Evolutionary conservation across 2,329 filamentous ascomycete genomes (phyloP), one percentile per base, ranked within the genome.

Genomic region (Diaporthe aspalathi): DNA sequence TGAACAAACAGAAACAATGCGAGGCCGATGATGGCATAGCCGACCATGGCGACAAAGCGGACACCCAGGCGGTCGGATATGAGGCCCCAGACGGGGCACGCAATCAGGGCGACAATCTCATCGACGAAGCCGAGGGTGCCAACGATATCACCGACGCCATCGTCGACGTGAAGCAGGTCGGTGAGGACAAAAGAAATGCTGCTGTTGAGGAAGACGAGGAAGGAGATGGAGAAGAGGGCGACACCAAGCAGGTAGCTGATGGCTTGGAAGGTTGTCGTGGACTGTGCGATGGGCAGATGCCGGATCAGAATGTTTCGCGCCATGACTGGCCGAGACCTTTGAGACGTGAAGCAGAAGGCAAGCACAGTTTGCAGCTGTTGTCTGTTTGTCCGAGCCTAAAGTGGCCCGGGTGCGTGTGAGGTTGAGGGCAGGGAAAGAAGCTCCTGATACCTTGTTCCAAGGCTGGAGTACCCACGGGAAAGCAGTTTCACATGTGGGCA

Each of bases 151-250:
- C 94, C 94, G 11, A 96, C 92, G 76, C 88, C 86, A 73, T 90
- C 82, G 78, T 92, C 91, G 76, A 92, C 87, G 72, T 92, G 93
- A 75, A 97, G 91, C 73, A 94, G 87, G 80, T 95, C 92, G 73
- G 93, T 95, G 73, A 97, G 90, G 72, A 96, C 92, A 82, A 96
- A 97, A 69, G 92, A 94, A 72, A 96, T 87, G 78, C 90, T 92
- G 83, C 91, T 93, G 84, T 96, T 96, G 74, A 97, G 88, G 83
- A 97, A 97, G 77, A 97, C 94, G 75, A 97, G 91, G 83, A 96
- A 96, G 68, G 92, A 92, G 78, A 97, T 96, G 81, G 91, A 94
- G 85, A 95, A 95, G 76, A 97, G 90, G 73, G 92, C 93, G 77
- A 96, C 92, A 79, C 91, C 92, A 74, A 94, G 87, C 45, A 97